These are phyloP conservation scores for Naganishia liquefaciens DNA, from an alignment of 1,284 basidiomycete species.

Conservation along the genomic window DNA sequence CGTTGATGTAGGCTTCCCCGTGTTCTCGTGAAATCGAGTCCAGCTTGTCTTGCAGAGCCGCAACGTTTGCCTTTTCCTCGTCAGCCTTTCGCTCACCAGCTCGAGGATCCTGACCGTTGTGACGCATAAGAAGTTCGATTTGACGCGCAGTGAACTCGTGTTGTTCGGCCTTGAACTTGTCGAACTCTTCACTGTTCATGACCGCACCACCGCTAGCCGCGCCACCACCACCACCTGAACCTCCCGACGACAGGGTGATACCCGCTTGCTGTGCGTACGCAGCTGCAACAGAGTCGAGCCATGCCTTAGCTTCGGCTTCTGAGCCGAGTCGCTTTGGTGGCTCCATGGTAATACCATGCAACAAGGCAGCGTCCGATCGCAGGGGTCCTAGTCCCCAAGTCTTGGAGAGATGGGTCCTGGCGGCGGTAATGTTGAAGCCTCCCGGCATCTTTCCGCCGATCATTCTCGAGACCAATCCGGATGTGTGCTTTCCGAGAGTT, in stretches of 20 bases:
- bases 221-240: constrained; percentile 63
- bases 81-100: constrained; percentile 87
- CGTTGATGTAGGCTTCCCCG: constrained; percentile 89
- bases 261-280: constrained; percentile 84
- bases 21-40: constrained; percentile 74
- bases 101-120: constrained; percentile 89
- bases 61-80: constrained; percentile 65
- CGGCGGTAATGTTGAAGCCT: constrained; percentile 94
- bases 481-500: constrained; percentile 92
- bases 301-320: constrained; percentile 88
- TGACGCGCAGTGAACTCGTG: constrained; percentile 89
- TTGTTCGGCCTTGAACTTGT: constrained; percentile 93
- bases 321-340: constrained; percentile 90
- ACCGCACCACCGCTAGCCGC: constrained; percentile 71
- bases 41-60: constrained; percentile 77
- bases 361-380: constrained; percentile 85
- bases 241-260: constrained; percentile 72
- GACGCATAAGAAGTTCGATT: constrained; percentile 93
- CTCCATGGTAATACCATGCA: constrained; percentile 87
- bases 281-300: constrained; percentile 83
- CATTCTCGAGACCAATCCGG: constrained; percentile 84
- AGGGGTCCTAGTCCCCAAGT: constrained; percentile 88
- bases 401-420: constrained; percentile 85
- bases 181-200: constrained; percentile 97
- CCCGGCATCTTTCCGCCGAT: constrained; percentile 97